These are phyloP conservation scores for Fusarium tricinctum DNA, from an alignment of 2,329 filamentous ascomycete species.

Conservation along the genomic window DNA sequence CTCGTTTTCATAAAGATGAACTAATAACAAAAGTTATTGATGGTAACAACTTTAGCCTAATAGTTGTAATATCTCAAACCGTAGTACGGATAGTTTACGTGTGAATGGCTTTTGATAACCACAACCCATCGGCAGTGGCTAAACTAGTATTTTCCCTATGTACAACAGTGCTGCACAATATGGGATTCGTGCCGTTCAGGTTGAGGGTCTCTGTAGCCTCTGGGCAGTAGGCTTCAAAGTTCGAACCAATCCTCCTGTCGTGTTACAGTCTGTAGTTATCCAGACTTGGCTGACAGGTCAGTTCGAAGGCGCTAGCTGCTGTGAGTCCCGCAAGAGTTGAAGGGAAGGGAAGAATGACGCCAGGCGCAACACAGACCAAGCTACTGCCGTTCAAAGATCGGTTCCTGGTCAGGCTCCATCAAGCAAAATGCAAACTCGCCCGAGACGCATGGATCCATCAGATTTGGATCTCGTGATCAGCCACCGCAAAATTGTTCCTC, in stretches of 20 bases:
- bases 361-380: slow-evolving; percentile 32
- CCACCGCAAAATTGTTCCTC: slow-evolving; percentile 12
- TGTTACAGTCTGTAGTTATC: slow-evolving; percentile 6
- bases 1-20: slow-evolving; percentile 9
- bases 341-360: slow-evolving; percentile 33
- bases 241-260: slow-evolving; percentile 8
- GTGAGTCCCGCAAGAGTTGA: slow-evolving; percentile 17
- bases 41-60: neutral
- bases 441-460: slow-evolving; percentile 28
- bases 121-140: slow-evolving; percentile 22
- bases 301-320: slow-evolving; percentile 20
- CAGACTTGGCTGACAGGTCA: slow-evolving; percentile 17
- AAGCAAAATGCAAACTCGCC: slow-evolving; percentile 2
- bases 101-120: slow-evolving; percentile 4
- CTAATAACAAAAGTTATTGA: slow-evolving; percentile 2
- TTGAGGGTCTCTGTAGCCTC: slow-evolving; percentile 21
- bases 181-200: slow-evolving; percentile 32
- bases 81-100: slow-evolving; percentile 8
- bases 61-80: slow-evolving; percentile 5
- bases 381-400: slow-evolving; percentile 16
- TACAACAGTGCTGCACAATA: slow-evolving; percentile 28
- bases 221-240: slow-evolving; percentile 6
- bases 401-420: slow-evolving; percentile 31
- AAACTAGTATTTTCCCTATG: slow-evolving; percentile 29
- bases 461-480: slow-evolving; percentile 26